These are phyloP conservation scores for Phalaenopsis equestris DNA, from an alignment of 106 monocot species.

Conservation along the genomic window DNA sequence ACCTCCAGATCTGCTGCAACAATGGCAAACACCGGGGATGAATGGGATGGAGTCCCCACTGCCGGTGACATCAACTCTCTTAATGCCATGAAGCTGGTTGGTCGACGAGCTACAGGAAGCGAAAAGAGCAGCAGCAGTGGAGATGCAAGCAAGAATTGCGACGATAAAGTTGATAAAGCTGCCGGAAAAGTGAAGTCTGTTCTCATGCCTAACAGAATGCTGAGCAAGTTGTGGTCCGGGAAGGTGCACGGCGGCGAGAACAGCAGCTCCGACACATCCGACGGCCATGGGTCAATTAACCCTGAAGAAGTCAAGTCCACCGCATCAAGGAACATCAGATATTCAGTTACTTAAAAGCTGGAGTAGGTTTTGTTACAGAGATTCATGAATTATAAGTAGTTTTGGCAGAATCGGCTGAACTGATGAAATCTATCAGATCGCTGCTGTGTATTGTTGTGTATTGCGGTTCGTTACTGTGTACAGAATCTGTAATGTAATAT, in stretches of 20 bases:
- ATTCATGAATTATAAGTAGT: background rate
- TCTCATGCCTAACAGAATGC: slow-evolving; percentile 45
- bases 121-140: slow-evolving; percentile 4
- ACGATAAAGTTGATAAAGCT: slow-evolving; percentile 15
- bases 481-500: background rate
- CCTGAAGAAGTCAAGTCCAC: slow-evolving; percentile 48
- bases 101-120: background rate
- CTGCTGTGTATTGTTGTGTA: background rate
- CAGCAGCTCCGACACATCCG: slow-evolving; percentile 54
- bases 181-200: slow-evolving; percentile 26
- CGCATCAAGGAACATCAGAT: slow-evolving; percentile 33
- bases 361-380: background rate
- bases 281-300: slow-evolving; percentile 29
- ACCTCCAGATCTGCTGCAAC: slow-evolving; percentile 10
- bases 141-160: background rate
- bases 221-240: slow-evolving; percentile 52
- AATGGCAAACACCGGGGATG: slow-evolving; percentile 10
- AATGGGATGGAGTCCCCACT: slow-evolving; percentile 13
- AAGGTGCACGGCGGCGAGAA: slow-evolving; percentile 38
- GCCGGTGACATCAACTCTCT: background rate
- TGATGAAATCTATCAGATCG: no score
- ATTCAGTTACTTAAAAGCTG: slow-evolving; percentile 11
- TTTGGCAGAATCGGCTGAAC: background rate
- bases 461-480: slow-evolving; percentile 2
- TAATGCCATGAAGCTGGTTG: background rate